Evolutionary conservation across 1,284 basidiomycete species (phyloP).

Genomic region (Gymnopus androsaceus): DNA sequence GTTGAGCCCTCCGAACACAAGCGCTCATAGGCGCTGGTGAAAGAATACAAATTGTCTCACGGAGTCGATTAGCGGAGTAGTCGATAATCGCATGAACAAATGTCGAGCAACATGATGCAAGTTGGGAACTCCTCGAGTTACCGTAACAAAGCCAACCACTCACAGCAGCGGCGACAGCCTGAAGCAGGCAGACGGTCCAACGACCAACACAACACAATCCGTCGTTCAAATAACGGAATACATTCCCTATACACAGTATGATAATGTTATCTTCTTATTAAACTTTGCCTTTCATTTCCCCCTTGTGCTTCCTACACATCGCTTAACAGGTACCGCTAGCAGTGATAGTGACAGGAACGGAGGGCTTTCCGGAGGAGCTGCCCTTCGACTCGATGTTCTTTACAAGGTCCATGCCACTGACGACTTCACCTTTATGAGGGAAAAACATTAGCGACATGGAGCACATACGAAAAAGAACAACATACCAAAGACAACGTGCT

Average conservation of each 20-base stretch:
- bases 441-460: not conserved
- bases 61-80: too few species aligned
- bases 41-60: too few species aligned
- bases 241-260: constrained; percentile 10
- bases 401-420: constrained; percentile 79
- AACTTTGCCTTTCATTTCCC: constrained; percentile 1
- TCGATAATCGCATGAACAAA: too few species aligned
- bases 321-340: constrained; percentile 9
- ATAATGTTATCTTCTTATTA: constrained; percentile 18
- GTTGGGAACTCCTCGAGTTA: too few species aligned
- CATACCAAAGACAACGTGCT: constrained; percentile 81
- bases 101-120: too few species aligned
- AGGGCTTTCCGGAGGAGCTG: constrained; percentile 31
- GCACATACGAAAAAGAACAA: not conserved
- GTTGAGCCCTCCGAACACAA: too few species aligned
- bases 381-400: constrained; percentile 73
- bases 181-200: too few species aligned
- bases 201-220: too few species aligned
- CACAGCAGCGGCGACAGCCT: too few species aligned
- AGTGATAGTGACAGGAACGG: constrained; percentile 5
- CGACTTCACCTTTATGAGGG: constrained; percentile 52
- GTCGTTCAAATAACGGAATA: not conserved
- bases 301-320: not conserved
- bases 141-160: too few species aligned
- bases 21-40: too few species aligned